Conservation (phyloP, 2,329 filamentous ascomycete genomes). For the Sarocladiaceae sp. region DNA sequence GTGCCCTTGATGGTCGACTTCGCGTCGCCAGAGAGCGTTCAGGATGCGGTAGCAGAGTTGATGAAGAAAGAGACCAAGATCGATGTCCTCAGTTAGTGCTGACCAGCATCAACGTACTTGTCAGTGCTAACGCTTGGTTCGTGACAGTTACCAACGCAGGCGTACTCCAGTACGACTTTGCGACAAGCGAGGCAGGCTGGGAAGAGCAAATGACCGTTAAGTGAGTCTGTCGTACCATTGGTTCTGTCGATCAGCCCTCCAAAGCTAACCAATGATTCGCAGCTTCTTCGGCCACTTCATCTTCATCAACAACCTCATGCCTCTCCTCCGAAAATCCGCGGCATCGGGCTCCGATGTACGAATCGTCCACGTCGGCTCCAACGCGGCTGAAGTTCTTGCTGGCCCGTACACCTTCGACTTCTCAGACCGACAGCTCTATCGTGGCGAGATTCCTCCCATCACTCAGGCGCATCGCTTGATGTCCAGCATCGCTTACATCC, state of each 20-base stretch:
- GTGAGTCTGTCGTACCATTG: conserved; percentile 12
- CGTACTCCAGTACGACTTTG: not conserved
- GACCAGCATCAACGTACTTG: not conserved
- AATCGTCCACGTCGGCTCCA: conserved; percentile 18
- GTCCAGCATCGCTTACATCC: conserved; percentile 10
- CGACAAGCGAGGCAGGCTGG: conserved; percentile 15
- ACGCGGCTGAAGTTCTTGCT: conserved; percentile 15
- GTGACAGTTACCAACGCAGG: conserved; percentile 21
- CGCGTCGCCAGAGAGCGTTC: conserved; percentile 15
- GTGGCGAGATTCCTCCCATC: conserved; percentile 10
- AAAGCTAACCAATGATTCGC: conserved; percentile 8
- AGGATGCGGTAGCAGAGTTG: conserved; percentile 15
- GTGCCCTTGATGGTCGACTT: conserved; percentile 20
- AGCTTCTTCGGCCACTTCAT: conserved; percentile 22
- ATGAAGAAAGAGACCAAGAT: conserved; percentile 16
- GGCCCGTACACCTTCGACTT: conserved; percentile 16
- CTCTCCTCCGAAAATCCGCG: conserved; percentile 18
- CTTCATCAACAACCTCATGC: conserved; percentile 20
- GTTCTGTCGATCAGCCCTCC: not conserved
- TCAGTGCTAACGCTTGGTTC: not conserved
- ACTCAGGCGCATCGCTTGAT: conserved; percentile 14
- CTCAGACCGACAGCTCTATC: conserved; percentile 11
- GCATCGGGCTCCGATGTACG: conserved; percentile 17
- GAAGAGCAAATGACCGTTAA: conserved; percentile 19
- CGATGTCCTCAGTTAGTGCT: conserved; percentile 19